Percentiles rank a stretch among this genome's conserved stretches.
Evolutionary conservation across 1,284 basidiomycete genomes (phyloP).

Genomic region (Somion occarium): DNA sequence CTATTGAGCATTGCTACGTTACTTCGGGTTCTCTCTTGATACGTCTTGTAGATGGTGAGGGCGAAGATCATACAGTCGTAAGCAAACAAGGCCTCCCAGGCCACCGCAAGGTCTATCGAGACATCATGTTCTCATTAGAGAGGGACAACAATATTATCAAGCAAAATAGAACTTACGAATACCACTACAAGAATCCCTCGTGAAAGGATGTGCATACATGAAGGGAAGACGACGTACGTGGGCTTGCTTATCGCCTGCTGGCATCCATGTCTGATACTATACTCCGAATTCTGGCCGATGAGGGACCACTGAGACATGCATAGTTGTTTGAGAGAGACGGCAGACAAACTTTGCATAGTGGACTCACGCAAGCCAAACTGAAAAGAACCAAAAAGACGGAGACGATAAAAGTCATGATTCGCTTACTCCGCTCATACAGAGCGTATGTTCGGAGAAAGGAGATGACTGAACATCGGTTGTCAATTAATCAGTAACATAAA

Average conservation of each 20-base stretch:
- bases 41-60: constrained; percentile 14
- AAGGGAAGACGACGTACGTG: constrained; percentile 27
- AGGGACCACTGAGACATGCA: constrained; percentile 1
- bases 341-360: neutral
- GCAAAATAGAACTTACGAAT: neutral
- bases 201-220: neutral
- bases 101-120: constrained; percentile 14
- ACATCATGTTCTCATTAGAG: neutral
- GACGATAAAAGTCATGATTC: constrained; percentile 16
- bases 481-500: neutral
- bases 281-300: constrained; percentile 15
- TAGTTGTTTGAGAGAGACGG: constrained; percentile 1
- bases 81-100: constrained; percentile 15
- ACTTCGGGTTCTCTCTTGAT: constrained; percentile 7
- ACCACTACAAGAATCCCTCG: neutral
- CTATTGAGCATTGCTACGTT: neutral
- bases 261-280: constrained; percentile 10
- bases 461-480: constrained; percentile 15
- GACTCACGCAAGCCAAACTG: constrained; percentile 20
- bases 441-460: constrained; percentile 25
- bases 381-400: constrained; percentile 13
- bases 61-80: constrained; percentile 14
- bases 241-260: constrained; percentile 8
- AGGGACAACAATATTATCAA: neutral
- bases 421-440: constrained; percentile 20